These are phyloP conservation scores for Cytospora piceae DNA, from an alignment of 2,329 filamentous ascomycete genomes.

Conservation along the genomic window DNA sequence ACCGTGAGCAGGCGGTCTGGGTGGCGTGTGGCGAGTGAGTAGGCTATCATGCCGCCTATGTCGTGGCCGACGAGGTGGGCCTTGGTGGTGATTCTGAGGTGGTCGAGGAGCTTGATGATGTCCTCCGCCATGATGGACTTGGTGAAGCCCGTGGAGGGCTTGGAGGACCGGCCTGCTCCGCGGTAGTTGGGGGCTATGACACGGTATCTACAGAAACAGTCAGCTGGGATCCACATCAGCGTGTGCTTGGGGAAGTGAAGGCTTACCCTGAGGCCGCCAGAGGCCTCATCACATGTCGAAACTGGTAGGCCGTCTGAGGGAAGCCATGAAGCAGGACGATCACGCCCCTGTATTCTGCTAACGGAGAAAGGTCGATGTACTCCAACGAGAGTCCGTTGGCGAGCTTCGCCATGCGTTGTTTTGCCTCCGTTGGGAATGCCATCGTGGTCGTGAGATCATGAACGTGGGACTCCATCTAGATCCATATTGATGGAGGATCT, in stretches of 20 bases:
- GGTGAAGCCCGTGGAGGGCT: slow-evolving; percentile 42
- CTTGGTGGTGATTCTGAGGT: slow-evolving; percentile 41
- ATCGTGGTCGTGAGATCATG: too few species aligned
- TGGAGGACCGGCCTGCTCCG: slow-evolving; percentile 44
- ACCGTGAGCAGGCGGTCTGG: slow-evolving; percentile 41
- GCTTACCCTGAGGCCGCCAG: slow-evolving; percentile 41
- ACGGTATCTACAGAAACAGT: slow-evolving; percentile 33
- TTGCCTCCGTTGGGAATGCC: background rate
- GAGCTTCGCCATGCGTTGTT: background rate
- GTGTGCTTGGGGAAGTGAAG: accelerated
- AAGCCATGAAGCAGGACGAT: slow-evolving; percentile 53
- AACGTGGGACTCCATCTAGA: too few species aligned
- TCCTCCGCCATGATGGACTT: slow-evolving; percentile 47
- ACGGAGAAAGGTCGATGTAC: background rate
- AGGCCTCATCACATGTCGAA: slow-evolving; percentile 44
- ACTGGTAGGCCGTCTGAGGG: slow-evolving; percentile 51
- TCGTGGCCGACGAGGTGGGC: slow-evolving; percentile 52
- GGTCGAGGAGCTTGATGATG: slow-evolving; percentile 39
- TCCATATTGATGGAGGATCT: too few species aligned
- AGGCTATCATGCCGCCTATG: slow-evolving; percentile 50
- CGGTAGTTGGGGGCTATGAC: slow-evolving; percentile 48
- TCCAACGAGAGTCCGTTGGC: slow-evolving; percentile 1
- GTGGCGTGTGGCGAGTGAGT: slow-evolving; percentile 44
- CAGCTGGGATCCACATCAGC: too few species aligned
- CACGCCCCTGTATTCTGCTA: slow-evolving; percentile 34